A percentile compares a stretch with the other conserved stretches of the same genome.
phyloP scores from a whole-genome alignment of 2,329 filamentous ascomycete species.

The Dendrostoma leiphaemia region DNA sequence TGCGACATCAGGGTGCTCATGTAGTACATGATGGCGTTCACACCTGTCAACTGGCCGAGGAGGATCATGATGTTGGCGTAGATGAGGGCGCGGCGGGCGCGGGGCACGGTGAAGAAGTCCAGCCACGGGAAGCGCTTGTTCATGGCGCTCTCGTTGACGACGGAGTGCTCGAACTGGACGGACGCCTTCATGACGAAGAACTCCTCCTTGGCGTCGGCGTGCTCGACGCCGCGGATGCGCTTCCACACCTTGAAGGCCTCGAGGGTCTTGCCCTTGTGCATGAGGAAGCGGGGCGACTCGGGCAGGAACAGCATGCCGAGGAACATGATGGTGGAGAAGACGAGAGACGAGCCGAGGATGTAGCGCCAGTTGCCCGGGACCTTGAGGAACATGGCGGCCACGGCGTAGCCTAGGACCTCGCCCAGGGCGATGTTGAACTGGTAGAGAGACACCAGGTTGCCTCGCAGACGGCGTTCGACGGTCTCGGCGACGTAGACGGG shows the following conservation, averaged over 20 bases:
- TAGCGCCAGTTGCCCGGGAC: constrained; percentile 71
- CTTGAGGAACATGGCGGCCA: constrained; percentile 70
- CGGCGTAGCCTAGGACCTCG: constrained; percentile 70
- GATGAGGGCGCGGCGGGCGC: constrained; percentile 63
- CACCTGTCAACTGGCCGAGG: constrained; percentile 68
- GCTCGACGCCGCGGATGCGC: constrained; percentile 62
- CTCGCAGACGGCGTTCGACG: constrained; percentile 64
- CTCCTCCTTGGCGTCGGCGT: constrained; percentile 60
- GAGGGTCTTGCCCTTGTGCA: constrained; percentile 62
- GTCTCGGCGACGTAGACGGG: constrained; percentile 74
- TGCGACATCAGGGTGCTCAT: constrained; percentile 66
- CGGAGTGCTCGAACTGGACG: constrained; percentile 55
- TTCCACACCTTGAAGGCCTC: constrained; percentile 70
- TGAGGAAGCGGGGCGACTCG: constrained; percentile 65
- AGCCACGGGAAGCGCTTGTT: constrained; percentile 65
- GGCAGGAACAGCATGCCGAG: constrained; percentile 70
- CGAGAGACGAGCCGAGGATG: constrained; percentile 68
- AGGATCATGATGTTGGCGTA: constrained; percentile 71
- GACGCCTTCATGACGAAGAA: constrained; percentile 71
- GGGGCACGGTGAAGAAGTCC: constrained; percentile 70
- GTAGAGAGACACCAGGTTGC: constrained; percentile 71
- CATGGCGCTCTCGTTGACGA: constrained; percentile 46
- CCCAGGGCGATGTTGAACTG: constrained; percentile 76
- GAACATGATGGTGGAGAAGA: constrained; percentile 65
- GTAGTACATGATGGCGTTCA: constrained; percentile 72